phyloP scores from a whole-genome alignment of 2,329 filamentous ascomycete species.

The Pyricularia pennisetigena region DNA sequence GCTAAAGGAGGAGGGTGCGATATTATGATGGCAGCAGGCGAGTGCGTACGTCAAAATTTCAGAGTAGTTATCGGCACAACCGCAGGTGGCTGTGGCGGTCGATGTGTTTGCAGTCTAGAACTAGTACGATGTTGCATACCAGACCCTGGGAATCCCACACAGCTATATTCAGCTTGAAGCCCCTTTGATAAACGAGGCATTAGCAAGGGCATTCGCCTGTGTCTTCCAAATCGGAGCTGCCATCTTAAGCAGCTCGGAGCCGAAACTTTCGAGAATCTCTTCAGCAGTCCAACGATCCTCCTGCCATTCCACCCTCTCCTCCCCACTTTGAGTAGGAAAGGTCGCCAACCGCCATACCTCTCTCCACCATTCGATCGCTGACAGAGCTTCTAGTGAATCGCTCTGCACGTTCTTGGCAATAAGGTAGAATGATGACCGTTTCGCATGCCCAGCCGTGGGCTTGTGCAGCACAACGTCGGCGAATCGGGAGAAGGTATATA shows the following conservation, averaged over 20 bases:
- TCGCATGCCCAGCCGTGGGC: conserved; percentile 26
- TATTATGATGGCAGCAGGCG: no score
- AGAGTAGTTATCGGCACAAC: no score
- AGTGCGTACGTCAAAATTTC: no score
- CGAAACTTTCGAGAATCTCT: conserved; percentile 24
- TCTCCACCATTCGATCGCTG: conserved; percentile 30
- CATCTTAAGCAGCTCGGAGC: conserved; percentile 18
- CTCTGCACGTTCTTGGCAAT: conserved; percentile 32
- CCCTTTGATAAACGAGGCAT: conserved; percentile 3
- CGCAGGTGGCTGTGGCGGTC: no score
- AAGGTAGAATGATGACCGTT: conserved; percentile 42
- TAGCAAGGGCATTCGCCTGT: conserved; percentile 18
- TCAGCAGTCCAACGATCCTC: conserved; percentile 9
- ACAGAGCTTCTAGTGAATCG: conserved; percentile 17
- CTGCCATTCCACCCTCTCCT: conserved; percentile 5
- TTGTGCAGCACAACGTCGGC: conserved; percentile 33
- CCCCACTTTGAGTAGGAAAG: conserved; percentile 21
- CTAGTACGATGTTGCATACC: no score
- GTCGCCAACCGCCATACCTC: conserved; percentile 26
- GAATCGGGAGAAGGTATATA: conserved; percentile 22
- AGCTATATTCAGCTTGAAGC: neutral
- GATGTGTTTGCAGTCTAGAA: no score
- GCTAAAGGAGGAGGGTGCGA: no score
- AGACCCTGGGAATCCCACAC: no score
- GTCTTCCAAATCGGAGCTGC: conserved; percentile 23